These are phyloP conservation scores for Lecanosticta acicola DNA, from an alignment of 2,329 filamentous ascomycete genomes.

Conservation along the genomic window DNA sequence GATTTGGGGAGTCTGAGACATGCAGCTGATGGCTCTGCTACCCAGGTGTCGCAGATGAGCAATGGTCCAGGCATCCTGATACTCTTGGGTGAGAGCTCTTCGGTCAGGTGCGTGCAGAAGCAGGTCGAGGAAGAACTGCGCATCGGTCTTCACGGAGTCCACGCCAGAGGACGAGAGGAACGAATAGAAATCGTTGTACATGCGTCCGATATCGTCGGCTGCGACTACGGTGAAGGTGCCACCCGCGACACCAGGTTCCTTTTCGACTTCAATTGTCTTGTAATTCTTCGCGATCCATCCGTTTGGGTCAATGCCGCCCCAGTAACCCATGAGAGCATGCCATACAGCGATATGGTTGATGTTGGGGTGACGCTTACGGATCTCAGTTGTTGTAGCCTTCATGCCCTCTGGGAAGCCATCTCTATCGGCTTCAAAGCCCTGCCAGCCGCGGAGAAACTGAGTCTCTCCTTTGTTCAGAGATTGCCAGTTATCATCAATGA, in stretches of 20 bases:
- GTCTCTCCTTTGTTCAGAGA: slow-evolving; percentile 56
- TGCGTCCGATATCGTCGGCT: slow-evolving; percentile 64
- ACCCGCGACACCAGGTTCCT: slow-evolving; percentile 52
- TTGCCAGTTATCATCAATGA: slow-evolving; percentile 98
- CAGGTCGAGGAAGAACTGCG: slow-evolving; percentile 81
- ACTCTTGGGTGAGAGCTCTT: slow-evolving; percentile 64
- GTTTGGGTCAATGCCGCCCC: slow-evolving; percentile 76
- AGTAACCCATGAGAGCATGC: slow-evolving; percentile 85
- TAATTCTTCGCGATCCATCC: slow-evolving; percentile 73
- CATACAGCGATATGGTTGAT: slow-evolving; percentile 86
- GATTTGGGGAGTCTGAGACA: slow-evolving; percentile 83
- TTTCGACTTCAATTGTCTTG: slow-evolving; percentile 59
- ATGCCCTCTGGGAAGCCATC: slow-evolving; percentile 75
- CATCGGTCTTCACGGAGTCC: slow-evolving; percentile 88
- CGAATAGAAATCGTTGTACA: slow-evolving; percentile 87
- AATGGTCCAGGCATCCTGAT: slow-evolving; percentile 81
- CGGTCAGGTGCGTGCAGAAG: slow-evolving; percentile 63
- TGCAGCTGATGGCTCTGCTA: slow-evolving; percentile 79
- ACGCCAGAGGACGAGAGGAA: slow-evolving; percentile 72
- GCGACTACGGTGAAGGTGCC: slow-evolving; percentile 68
- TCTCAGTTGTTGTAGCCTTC: slow-evolving; percentile 61
- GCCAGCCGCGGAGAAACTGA: slow-evolving; percentile 58
- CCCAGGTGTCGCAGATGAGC: slow-evolving; percentile 72
- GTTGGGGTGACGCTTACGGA: slow-evolving; percentile 61
- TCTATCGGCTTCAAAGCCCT: slow-evolving; percentile 78